phyloP scores from a whole-genome alignment of 495 filamentous ascomycete species.

The Apiosordaria backusii region DNA sequence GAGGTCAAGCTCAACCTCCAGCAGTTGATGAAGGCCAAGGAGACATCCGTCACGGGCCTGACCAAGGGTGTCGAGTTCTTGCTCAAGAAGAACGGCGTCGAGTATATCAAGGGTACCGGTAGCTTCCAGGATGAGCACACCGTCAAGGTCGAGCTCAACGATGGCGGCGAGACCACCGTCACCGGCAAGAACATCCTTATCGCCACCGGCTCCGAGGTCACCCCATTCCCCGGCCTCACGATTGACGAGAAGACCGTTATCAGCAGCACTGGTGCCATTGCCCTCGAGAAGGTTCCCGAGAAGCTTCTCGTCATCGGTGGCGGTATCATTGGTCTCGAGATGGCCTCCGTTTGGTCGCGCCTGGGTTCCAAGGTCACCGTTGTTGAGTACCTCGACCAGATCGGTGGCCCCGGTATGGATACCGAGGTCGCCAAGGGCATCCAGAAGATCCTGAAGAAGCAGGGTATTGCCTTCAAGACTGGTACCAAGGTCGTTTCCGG shows the following conservation, averaged over 20 bases:
- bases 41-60: slow-evolving; percentile 78
- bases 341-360: slow-evolving; percentile 97
- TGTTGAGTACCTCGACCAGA: slow-evolving; percentile 93
- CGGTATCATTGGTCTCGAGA: slow-evolving; percentile 98
- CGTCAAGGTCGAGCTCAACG: slow-evolving; percentile 80
- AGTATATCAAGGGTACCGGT: slow-evolving; percentile 91
- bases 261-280: slow-evolving; percentile 91
- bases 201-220: slow-evolving; percentile 89
- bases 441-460: slow-evolving; percentile 91
- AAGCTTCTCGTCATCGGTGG: slow-evolving; percentile 98
- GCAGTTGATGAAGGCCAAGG: slow-evolving; percentile 98
- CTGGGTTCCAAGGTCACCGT: slow-evolving; percentile 93
- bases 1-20: slow-evolving; percentile 93
- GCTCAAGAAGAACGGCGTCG: slow-evolving; percentile 97
- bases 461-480: slow-evolving; percentile 98
- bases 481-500: slow-evolving; percentile 90
- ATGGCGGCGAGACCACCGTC: slow-evolving; percentile 81
- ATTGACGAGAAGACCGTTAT: slow-evolving; percentile 97
- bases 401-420: slow-evolving; percentile 98
- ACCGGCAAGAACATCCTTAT: slow-evolving; percentile 96
- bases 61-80: slow-evolving; percentile 98
- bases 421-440: slow-evolving; percentile 85
- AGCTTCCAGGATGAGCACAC: slow-evolving; percentile 87
- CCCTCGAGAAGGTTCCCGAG: slow-evolving; percentile 85
- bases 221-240: slow-evolving; percentile 91